Conservation (phyloP, 2,329 filamentous ascomycete genomes). For the Fusarium ambrosium region DNA sequence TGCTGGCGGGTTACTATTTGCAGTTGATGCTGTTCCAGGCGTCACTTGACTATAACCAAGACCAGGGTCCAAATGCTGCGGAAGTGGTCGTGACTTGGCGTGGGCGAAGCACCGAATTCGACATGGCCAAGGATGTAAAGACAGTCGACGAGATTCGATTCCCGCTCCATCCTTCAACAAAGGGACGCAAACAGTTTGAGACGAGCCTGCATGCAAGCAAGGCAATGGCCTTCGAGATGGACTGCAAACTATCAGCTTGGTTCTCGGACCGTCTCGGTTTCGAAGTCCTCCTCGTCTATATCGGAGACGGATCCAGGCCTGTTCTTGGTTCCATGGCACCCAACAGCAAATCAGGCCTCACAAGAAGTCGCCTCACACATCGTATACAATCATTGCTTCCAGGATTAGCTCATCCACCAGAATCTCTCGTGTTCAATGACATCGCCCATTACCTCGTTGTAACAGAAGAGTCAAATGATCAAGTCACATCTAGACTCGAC, state of each 20-base stretch:
- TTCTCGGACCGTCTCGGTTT: constrained; percentile 36
- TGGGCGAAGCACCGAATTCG: neutral
- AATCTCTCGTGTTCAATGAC: constrained; percentile 36
- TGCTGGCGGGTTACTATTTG: constrained; percentile 41
- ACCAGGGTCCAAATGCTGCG: neutral
- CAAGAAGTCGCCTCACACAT: neutral
- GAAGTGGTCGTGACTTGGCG: neutral
- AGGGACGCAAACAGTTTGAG: constrained; percentile 1
- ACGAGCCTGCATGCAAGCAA: constrained; percentile 34
- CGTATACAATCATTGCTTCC: constrained; percentile 8
- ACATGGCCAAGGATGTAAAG: neutral
- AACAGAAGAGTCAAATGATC: constrained; percentile 42
- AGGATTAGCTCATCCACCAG: constrained; percentile 14
- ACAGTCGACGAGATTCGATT: constrained; percentile 18
- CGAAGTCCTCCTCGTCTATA: constrained; percentile 36
- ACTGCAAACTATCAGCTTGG: constrained; percentile 34
- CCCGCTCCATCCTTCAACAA: constrained; percentile 20
- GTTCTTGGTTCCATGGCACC: constrained; percentile 42
- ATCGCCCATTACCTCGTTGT: constrained; percentile 43
- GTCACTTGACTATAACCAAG: constrained; percentile 19
- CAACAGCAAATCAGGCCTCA: constrained; percentile 36
- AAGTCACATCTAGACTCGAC: constrained; percentile 30
- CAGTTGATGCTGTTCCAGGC: constrained; percentile 36
- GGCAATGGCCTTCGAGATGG: constrained; percentile 41
- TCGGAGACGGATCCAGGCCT: constrained; percentile 39